Conservation (phyloP, 129 eudicot species). For the Apium graveolens region DNA sequence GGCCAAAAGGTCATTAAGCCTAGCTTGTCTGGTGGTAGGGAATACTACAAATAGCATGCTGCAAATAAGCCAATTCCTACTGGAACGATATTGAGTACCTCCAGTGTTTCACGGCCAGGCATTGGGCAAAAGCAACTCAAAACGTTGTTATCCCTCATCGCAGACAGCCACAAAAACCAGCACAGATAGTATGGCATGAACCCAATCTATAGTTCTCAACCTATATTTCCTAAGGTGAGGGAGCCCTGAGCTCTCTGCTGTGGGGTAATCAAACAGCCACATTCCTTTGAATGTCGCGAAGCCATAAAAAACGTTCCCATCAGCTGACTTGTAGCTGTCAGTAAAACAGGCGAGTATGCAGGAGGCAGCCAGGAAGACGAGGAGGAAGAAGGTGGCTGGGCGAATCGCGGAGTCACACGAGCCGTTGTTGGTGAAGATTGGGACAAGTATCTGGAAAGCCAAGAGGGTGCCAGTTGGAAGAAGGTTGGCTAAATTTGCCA, state of each 20-base stretch:
- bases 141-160: constrained; percentile 58
- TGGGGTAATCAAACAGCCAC: constrained; percentile 56
- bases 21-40: constrained; percentile 62
- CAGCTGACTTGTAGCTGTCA: constrained; percentile 65
- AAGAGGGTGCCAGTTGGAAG: constrained; percentile 24
- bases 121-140: constrained; percentile 56
- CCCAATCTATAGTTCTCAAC: constrained; percentile 44
- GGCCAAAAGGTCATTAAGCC: too few relatives aligned
- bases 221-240: constrained; percentile 42
- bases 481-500: constrained; percentile 22
- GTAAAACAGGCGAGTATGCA: constrained; percentile 77
- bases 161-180: constrained; percentile 59
- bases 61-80: constrained; percentile 55
- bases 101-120: constrained; percentile 47
- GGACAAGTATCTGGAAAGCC: constrained; percentile 29
- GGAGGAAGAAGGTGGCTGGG: constrained; percentile 32
- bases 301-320: constrained; percentile 68
- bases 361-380: constrained; percentile 19
- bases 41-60: constrained; percentile 67
- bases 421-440: constrained; percentile 83
- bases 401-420: constrained; percentile 67
- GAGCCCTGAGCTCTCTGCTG: constrained; percentile 27
- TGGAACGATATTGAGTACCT: constrained; percentile 55
- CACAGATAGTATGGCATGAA: constrained; percentile 62
- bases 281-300: constrained; percentile 64